These are phyloP conservation scores for Saccharomycopsis oosterbeekiorum DNA, from an alignment of 805 yeast species.

Conservation along the genomic window DNA sequence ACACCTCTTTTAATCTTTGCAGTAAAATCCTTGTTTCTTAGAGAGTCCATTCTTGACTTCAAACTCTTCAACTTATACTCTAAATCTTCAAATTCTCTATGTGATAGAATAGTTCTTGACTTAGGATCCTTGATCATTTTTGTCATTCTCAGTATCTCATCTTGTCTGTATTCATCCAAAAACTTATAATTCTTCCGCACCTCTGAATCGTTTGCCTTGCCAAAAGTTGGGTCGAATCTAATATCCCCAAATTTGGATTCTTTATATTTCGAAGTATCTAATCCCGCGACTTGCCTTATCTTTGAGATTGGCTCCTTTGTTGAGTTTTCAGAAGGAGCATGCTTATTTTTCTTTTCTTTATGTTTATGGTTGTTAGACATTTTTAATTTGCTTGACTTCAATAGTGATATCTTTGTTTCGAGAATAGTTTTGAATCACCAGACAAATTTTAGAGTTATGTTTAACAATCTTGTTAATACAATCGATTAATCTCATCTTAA, in stretches of 20 bases:
- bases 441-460: no score
- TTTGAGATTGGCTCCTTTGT: slow-evolving; percentile 67
- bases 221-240: slow-evolving; percentile 83
- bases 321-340: slow-evolving; percentile 73
- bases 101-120: slow-evolving; percentile 32
- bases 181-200: slow-evolving; percentile 75
- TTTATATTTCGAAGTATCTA: slow-evolving; percentile 29
- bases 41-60: slow-evolving; percentile 54
- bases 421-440: no score
- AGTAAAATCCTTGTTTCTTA: slow-evolving; percentile 69
- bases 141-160: slow-evolving; percentile 57
- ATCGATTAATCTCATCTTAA: background rate
- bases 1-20: slow-evolving; percentile 52
- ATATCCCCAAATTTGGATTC: slow-evolving; percentile 59
- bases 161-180: slow-evolving; percentile 73
- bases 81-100: slow-evolving; percentile 41
- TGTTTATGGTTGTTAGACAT: background rate
- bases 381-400: background rate
- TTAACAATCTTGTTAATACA: no score
- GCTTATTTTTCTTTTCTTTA: slow-evolving; percentile 7
- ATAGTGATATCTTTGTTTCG: no score
- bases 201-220: slow-evolving; percentile 66
- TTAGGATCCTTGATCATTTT: slow-evolving; percentile 43
- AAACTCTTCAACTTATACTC: slow-evolving; percentile 52
- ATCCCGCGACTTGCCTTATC: slow-evolving; percentile 19